phyloP scores from a whole-genome alignment of 345 rosid species.

The Citrus unshiu region DNA sequence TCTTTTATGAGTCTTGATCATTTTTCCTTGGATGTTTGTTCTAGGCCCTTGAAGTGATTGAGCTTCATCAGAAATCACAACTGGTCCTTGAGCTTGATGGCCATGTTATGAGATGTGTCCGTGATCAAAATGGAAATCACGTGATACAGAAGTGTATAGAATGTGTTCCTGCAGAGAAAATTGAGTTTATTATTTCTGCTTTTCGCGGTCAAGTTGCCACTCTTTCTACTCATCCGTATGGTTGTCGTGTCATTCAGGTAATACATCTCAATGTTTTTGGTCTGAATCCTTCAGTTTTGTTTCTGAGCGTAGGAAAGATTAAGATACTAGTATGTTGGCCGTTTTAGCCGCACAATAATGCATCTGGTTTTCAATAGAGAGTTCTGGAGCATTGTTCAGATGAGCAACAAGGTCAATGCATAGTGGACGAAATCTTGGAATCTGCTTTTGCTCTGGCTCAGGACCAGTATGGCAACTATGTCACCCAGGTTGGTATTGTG shows the following conservation, averaged over 20 bases:
- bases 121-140: slow-evolving; percentile 97
- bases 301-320: not conserved
- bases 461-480: slow-evolving; percentile 98
- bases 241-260: slow-evolving; percentile 99
- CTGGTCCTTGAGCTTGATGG: slow-evolving; percentile 89
- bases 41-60: slow-evolving; percentile 97
- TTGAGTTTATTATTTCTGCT: slow-evolving; percentile 77
- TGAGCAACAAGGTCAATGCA: slow-evolving; percentile 66
- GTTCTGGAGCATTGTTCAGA: slow-evolving; percentile 92
- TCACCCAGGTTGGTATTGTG: slow-evolving; percentile 68
- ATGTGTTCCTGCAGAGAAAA: slow-evolving; percentile 67
- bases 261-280: not conserved
- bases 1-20: not conserved
- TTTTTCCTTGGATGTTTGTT: slow-evolving; percentile 7
- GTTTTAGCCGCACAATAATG: not conserved
- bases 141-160: slow-evolving; percentile 97
- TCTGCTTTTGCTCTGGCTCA: slow-evolving; percentile 79
- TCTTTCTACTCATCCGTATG: slow-evolving; percentile 95
- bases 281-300: slow-evolving; percentile 2
- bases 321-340: not conserved
- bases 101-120: slow-evolving; percentile 85
- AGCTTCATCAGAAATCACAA: slow-evolving; percentile 74
- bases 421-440: slow-evolving; percentile 88
- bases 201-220: slow-evolving; percentile 79
- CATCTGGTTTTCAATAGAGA: slow-evolving; percentile 48